Evolutionary conservation across 2,329 filamentous ascomycete genomes (phyloP).

Genomic region (Aspergillus melleus): DNA sequence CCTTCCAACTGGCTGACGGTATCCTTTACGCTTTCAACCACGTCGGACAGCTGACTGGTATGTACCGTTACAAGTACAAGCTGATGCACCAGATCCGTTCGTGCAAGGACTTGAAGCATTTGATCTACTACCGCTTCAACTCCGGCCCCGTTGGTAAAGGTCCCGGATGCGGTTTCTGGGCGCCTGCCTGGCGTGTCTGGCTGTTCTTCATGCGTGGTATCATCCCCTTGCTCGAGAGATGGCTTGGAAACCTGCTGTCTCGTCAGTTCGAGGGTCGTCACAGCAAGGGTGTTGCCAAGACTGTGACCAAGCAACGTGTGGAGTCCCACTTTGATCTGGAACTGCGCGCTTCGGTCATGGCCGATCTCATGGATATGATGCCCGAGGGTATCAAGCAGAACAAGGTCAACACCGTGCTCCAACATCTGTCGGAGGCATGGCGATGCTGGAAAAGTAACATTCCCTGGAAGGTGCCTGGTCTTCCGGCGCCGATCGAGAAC

Average conservation of each 20-base stretch:
- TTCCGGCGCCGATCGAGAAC: constrained; percentile 96
- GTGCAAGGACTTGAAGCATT: constrained; percentile 97
- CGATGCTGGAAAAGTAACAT: constrained; percentile 99
- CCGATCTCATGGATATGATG: constrained; percentile 99
- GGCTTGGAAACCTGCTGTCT: constrained; percentile 94
- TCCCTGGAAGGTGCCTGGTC: constrained; percentile 96
- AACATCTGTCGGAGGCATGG: constrained; percentile 97
- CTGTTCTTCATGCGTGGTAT: constrained; percentile 99
- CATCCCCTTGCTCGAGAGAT: constrained; percentile 92
- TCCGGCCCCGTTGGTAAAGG: constrained; percentile 95
- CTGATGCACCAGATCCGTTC: constrained; percentile 99
- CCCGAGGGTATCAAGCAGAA: constrained; percentile 99
- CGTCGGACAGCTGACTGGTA: constrained; percentile 94
- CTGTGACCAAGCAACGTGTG: constrained; percentile 97
- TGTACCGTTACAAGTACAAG: constrained; percentile 99
- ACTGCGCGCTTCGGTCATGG: constrained; percentile 96
- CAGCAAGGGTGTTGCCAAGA: constrained; percentile 98
- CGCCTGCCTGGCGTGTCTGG: constrained; percentile 97
- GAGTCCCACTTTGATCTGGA: constrained; percentile 98
- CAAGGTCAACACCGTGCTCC: constrained; percentile 96
- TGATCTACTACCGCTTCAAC: constrained; percentile 99
- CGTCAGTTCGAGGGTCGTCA: constrained; percentile 98
- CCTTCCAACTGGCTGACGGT: constrained; percentile 96
- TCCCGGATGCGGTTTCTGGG: constrained; percentile 98
- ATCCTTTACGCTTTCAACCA: constrained; percentile 99